These are phyloP conservation scores for Leccinum rimulosum DNA, from an alignment of 768 basidiomycete species.

Conservation along the genomic window DNA sequence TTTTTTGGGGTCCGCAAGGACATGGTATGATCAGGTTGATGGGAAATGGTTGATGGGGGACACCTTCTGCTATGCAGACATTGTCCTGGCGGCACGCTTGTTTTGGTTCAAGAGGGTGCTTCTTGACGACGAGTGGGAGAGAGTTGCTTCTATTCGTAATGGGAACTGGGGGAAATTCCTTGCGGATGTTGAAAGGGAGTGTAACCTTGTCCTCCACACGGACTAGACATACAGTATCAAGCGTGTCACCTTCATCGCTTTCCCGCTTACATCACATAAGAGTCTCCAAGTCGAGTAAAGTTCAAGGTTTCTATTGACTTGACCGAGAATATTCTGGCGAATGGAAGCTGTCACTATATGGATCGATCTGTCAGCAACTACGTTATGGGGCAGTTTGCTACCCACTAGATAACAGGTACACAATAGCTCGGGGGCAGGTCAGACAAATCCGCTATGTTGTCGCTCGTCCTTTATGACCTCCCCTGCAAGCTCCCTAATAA, in stretches of 20 bases:
- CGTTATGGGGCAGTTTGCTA: neutral
- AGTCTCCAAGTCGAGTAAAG: neutral
- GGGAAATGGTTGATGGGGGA: neutral
- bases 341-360: neutral
- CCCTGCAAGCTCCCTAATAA: slow-evolving; percentile 30
- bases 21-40: neutral
- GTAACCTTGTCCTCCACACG: slow-evolving; percentile 9
- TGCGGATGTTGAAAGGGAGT: slow-evolving; percentile 27
- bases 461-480: slow-evolving; percentile 38
- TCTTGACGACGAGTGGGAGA: slow-evolving; percentile 26
- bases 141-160: slow-evolving; percentile 21
- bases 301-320: neutral
- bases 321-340: neutral
- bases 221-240: neutral
- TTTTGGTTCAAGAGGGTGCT: slow-evolving; percentile 20
- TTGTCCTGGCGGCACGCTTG: slow-evolving; percentile 18
- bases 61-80: slow-evolving; percentile 31
- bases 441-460: slow-evolving; percentile 16
- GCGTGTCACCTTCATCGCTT: neutral
- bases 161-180: slow-evolving; percentile 27
- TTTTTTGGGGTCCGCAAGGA: neutral
- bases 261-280: neutral
- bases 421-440: neutral
- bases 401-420: slow-evolving; percentile 2
- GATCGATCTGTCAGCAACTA: neutral